A percentile compares a stretch with the other conserved stretches of the same genome.
Conservation (phyloP, 129 eudicot species). For the Scalesia atractyloides region DNA sequence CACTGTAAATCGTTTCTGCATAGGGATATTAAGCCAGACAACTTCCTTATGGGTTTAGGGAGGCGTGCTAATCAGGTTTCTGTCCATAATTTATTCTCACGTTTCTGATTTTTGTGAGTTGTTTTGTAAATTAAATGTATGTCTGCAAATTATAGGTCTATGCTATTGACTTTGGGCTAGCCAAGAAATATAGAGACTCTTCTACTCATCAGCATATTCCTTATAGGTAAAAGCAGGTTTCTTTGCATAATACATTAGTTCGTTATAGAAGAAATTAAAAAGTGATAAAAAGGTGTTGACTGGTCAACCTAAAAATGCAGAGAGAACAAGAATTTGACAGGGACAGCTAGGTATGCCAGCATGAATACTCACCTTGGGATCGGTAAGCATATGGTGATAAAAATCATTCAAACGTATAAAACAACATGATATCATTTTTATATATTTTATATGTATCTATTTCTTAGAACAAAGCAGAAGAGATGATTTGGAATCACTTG, state of each 20-base stretch:
- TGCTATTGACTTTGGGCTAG: conserved; percentile 94
- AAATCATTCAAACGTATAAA: background rate
- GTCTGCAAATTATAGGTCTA: conserved; percentile 60
- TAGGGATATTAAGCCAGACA: conserved; percentile 98
- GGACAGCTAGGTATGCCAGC: conserved; percentile 98
- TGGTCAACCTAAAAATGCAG: conserved; percentile 44
- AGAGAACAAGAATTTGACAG: conserved; percentile 97
- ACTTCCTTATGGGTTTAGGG: conserved; percentile 99
- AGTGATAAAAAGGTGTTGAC: background rate
- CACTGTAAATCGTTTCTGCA: conserved; percentile 91
- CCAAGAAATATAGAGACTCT: conserved; percentile 96
- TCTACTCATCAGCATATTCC: conserved; percentile 94
- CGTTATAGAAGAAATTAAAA: background rate
- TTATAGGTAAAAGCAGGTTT: conserved; percentile 60
- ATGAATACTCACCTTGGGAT: conserved; percentile 98
- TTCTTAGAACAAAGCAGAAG: conserved; percentile 91
- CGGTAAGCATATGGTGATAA: conserved; percentile 49
- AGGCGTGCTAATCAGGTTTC: conserved; percentile 97
- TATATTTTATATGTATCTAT: conserved; percentile 17
- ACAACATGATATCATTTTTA: conserved; percentile 21
- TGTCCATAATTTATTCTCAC: background rate
- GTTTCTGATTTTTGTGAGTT: background rate
- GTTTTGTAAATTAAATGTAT: background rate
- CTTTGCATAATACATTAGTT: background rate
- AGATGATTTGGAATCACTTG: conserved; percentile 97